Percentiles rank a stretch among this genome's conserved stretches.
These are phyloP conservation scores for Ambrosiella beaveri DNA, from an alignment of 2,329 filamentous ascomycete genomes.

Conservation along the genomic window DNA sequence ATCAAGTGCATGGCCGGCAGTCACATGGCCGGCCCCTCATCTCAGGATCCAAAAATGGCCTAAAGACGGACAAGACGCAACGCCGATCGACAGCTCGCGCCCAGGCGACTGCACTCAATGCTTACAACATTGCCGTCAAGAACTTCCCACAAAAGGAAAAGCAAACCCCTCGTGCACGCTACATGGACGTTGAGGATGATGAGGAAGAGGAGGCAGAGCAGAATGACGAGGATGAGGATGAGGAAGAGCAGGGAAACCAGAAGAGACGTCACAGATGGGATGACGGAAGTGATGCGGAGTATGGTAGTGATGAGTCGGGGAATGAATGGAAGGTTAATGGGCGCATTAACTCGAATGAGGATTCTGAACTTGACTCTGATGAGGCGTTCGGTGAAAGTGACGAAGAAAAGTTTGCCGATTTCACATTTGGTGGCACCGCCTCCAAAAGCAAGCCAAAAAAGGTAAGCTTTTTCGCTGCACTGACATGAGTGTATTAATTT, in stretches of 20 bases:
- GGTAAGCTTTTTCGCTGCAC: constrained; percentile 12
- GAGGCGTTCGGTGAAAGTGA: constrained; percentile 83
- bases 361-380: constrained; percentile 48
- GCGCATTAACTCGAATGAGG: constrained; percentile 37
- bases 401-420: constrained; percentile 68
- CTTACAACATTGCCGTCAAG: constrained; percentile 39
- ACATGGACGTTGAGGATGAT: constrained; percentile 28
- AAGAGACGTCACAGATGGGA: constrained; percentile 21
- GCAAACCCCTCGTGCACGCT: constrained; percentile 32
- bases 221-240: constrained; percentile 33
- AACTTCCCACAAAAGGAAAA: constrained; percentile 31
- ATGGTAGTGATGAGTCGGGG: constrained; percentile 69
- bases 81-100: constrained; percentile 33
- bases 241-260: constrained; percentile 21
- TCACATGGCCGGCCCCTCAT: constrained; percentile 25
- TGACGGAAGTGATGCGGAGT: constrained; percentile 39
- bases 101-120: constrained; percentile 35
- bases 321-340: constrained; percentile 68
- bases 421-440: constrained; percentile 35
- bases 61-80: background rate
- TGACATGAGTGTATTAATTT: background rate
- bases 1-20: constrained; percentile 40
- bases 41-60: constrained; percentile 16
- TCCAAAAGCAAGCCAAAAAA: constrained; percentile 21
- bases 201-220: constrained; percentile 23